phyloP scores from a whole-genome alignment of 148 eudicot genomes.

The Rheum nobile region DNA sequence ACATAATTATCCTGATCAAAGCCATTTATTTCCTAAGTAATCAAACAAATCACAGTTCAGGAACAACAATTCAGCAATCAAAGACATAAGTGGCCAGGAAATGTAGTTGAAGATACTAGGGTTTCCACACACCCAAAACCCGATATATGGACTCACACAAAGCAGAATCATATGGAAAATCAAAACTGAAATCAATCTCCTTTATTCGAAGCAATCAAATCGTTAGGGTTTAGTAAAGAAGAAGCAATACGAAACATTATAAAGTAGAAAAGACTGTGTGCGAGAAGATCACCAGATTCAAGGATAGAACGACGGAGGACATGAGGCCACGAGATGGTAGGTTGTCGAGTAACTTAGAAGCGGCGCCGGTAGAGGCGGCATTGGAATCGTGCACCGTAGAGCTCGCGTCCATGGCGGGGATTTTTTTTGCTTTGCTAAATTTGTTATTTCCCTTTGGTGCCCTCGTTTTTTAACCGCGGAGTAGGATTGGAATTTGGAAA shows the following conservation, averaged over 20 bases:
- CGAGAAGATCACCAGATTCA: constrained; percentile 42
- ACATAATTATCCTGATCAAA: background rate
- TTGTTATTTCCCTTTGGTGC: background rate
- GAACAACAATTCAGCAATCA: background rate
- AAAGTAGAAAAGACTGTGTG: background rate
- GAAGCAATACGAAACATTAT: background rate
- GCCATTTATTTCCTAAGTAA: background rate
- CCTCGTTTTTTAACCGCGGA: background rate
- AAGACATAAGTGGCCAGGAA: background rate
- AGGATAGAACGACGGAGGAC: constrained; percentile 52
- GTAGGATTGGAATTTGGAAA: background rate
- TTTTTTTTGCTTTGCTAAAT: background rate
- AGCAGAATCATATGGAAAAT: background rate
- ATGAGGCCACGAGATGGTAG: constrained; percentile 86
- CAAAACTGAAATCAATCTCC: background rate
- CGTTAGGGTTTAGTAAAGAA: background rate
- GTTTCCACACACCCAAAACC: background rate
- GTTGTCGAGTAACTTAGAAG: constrained; percentile 40
- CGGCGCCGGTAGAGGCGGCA: constrained; percentile 18
- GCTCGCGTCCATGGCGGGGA: background rate
- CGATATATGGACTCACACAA: background rate
- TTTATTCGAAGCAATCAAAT: background rate
- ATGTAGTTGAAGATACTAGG: background rate
- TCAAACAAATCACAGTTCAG: background rate
- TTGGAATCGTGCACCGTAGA: constrained; percentile 5